Base-by-base conservation (phyloP, 345 rosid species). In the Eucalyptus erythrocorys region DNA sequence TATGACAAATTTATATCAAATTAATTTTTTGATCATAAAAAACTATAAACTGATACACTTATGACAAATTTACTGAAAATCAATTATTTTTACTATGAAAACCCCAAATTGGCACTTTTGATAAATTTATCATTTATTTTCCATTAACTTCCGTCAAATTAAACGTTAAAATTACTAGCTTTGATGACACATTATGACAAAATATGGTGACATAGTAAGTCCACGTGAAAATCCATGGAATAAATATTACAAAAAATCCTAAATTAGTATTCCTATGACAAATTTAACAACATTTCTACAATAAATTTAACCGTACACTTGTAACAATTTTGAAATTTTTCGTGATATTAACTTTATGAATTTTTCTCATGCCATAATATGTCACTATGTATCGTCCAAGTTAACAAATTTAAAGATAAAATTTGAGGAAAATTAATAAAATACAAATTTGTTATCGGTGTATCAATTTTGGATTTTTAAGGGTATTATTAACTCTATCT, bases 391-490 rank as follows among this genome's bases (percentile, higher is more conserved):
- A 51, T 51, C 26, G 1, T 48, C 13, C 48, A 48, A 48, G 14
- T 48, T 48, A 48, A 48, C 48, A 51, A 51, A 19, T 51, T 51
- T 51, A 51, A 51, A 51, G 57, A 51, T 0, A 51, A 21, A 21
- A 51, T 21, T 21, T 21, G 26, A 51, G 0, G 26, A 51, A 51
- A 21, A 51, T 0, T 21, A 1, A 51, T 21, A 21, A 51, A 51
- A 51, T 0, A 0, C 21, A 21, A 51, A 51, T 8, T 21, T 8
- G 0, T 51, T 0, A 51, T 51, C 0, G 0, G 0, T 21, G 2
- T 51, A 51, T 51, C 2, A 51, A 0, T 51, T 21, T 51, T 1
- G 0, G 0, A 21, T 51, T 51, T 51, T 51, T 8, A 51, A 51
- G 24, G 0, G 5, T 51, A 51, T 51, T 0, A 1, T 8, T 51